A percentile compares a stretch with the other conserved stretches of the same genome.
phyloP scores from a whole-genome alignment of 495 filamentous ascomycete species.

The Hypoxylon trugodes region DNA sequence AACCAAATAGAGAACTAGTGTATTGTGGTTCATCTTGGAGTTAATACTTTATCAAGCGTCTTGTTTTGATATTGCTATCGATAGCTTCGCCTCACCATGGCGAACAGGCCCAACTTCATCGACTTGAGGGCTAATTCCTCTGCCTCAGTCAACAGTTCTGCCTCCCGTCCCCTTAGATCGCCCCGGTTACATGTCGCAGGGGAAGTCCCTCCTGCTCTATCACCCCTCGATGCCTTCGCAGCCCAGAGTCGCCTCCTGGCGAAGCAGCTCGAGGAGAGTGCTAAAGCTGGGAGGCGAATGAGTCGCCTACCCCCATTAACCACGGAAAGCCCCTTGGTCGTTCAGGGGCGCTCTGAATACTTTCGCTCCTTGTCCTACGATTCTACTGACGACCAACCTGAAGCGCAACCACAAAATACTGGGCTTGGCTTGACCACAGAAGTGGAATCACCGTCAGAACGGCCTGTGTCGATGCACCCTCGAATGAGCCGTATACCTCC shows the following conservation, averaged over 20 bases:
- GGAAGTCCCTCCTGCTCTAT: constrained; percentile 89
- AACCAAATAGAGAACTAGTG: constrained; percentile 8
- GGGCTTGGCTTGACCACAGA: constrained; percentile 62
- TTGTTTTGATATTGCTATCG: background rate
- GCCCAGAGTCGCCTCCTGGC: constrained; percentile 86
- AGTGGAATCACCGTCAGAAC: constrained; percentile 61
- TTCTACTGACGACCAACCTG: constrained; percentile 50
- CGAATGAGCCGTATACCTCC: constrained; percentile 71
- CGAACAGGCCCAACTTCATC: constrained; percentile 64
- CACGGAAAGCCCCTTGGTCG: constrained; percentile 72
- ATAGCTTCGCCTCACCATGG: constrained; percentile 51
- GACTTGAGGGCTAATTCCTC: constrained; percentile 72
- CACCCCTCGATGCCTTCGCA: constrained; percentile 93
- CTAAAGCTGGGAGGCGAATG: constrained; percentile 73
- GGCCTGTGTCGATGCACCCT: constrained; percentile 78
- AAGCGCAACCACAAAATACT: constrained; percentile 44
- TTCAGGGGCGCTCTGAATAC: constrained; percentile 76
- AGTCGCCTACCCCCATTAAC: constrained; percentile 85
- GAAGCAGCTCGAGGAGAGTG: constrained; percentile 82
- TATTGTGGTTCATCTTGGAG: background rate
- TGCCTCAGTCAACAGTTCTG: constrained; percentile 55
- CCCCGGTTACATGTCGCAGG: constrained; percentile 82
- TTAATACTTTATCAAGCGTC: background rate
- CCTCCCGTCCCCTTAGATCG: constrained; percentile 64
- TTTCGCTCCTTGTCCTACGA: constrained; percentile 68